Conservation (phyloP, 2,329 filamentous ascomycete species). For the Colletotrichum zoysiae region DNA sequence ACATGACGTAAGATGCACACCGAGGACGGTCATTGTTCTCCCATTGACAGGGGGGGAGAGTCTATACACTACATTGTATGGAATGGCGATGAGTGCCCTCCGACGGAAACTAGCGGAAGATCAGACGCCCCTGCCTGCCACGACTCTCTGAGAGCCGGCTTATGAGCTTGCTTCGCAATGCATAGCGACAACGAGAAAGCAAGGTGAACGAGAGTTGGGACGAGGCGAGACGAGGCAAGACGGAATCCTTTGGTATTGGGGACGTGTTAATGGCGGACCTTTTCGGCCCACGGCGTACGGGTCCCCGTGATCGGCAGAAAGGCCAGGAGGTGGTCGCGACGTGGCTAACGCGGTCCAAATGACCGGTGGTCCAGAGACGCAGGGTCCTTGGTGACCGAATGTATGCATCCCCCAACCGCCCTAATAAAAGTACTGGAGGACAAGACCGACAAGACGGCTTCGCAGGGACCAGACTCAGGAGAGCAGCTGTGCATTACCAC, state of each 20-base stretch:
- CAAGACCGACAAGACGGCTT: neutral
- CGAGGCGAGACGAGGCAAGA: constrained; percentile 5
- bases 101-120: neutral
- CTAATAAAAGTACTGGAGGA: neutral
- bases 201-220: constrained; percentile 9
- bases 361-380: neutral
- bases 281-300: neutral
- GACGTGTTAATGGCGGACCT: neutral
- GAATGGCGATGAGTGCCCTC: neutral
- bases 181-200: neutral
- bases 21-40: neutral
- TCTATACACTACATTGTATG: neutral
- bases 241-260: neutral
- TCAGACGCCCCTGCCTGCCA: neutral
- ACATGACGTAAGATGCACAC: constrained; percentile 19
- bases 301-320: neutral
- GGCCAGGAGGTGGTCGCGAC: constrained; percentile 30
- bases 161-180: neutral
- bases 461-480: neutral
- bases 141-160: neutral
- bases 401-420: neutral
- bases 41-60: too few relatives aligned
- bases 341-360: constrained; percentile 16
- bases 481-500: neutral
- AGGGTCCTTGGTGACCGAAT: neutral